Base-by-base conservation (phyloP, 2,329 filamentous ascomycete genomes). In the Colletotrichum sp. region DNA sequence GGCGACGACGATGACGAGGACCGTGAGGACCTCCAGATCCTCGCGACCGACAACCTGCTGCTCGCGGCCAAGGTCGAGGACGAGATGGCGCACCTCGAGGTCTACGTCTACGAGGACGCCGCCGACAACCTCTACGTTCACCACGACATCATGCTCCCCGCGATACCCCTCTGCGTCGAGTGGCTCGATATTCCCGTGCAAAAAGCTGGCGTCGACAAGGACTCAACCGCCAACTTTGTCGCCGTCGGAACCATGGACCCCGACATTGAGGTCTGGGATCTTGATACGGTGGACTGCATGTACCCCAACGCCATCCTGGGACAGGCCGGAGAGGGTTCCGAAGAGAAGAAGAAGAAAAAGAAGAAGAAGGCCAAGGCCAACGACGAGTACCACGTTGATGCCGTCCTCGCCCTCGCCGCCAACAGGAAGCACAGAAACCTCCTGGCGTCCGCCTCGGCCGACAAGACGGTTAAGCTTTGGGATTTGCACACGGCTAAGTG, bases 111-210 rank as follows among this genome's bases (percentile, higher is more conserved):
- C 86, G 97, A 99, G 85, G 97, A 99, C 81, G 92, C 92, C 77
- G 95, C 93, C 60, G 97, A 99, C 86, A 99, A 99, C 84, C 93
- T 99, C 77, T 99, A 99, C 84, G 96, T 99, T 28, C 97, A 99
- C 87, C 97, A 99, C 90, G 97, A 99, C 85, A 98, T 99, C 81
- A 99, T 99, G 96, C 91, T 99, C 72, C 97, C 97, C 36, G 96
- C 96, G 28, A 98, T 99, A 82, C 97, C 97, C 13, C 92, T 99
- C 8, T 97, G 95, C 82, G 91, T 99, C 55, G 97, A 99, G 87
- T 99, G 97, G 97, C 87, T 99, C 60, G 95, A 98, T 83, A 90
- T 98, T 72, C 94, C 95, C n/a, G 95, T 98, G 43, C 93, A 94
- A 78, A 95, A 95, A 83, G 85, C 89, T 13, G 87, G 84, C 61